Evolutionary conservation across 306 rosid genomes (phyloP), one percentile per base, ranked within the genome.

Genomic region (Cucumis melo): DNA sequence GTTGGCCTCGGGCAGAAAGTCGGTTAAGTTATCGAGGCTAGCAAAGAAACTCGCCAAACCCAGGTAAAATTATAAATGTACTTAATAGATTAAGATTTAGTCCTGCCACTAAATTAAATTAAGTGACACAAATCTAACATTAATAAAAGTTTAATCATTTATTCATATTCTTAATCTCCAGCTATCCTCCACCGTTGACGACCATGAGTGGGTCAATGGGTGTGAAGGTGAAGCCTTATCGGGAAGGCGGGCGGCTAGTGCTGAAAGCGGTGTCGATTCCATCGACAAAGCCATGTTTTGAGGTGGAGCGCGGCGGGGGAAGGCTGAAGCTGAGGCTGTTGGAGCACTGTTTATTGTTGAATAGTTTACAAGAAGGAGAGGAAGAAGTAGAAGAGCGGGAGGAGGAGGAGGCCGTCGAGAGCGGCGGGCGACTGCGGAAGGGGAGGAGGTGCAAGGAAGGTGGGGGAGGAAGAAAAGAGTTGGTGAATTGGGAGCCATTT

Each of bases 241-340:
- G 97, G 2, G 87, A 91, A 87, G 87, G 79, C 23, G 97, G 98
- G 2, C 85, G 97, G 56, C 87, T 93, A 14, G 86, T 93, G n/a
- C 61, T 93, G 82, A 82, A 84, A 80, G 98, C 88, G 8, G 82
- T 82, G 8, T 10, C 80, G 16, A 81, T 78, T 20, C 50, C 90
- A 78, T 81, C 89, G 4, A 44, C 61, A 12, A 61, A 36, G 9
- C 44, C 79, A 13, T 83, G 76, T 74, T 88, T 93, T 55, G 81
- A 81, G 27, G 97, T 87, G 0, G 88, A 89, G 65, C 80, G 80
- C 0, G 62, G 80, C 2, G 60, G 29, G 14, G 80, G 80, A 12
- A 61, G 80, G 62, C 20, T 77, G 38, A 61, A 62, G 48, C 29
- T 77, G 29, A 36, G 80, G 4, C 27, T 89, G 68, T 8, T 82